Evolutionary conservation across 2,329 filamentous ascomycete species (phyloP), one percentile per base, ranked within the genome.

Genomic region (Arthrobotrys entomopaga): DNA sequence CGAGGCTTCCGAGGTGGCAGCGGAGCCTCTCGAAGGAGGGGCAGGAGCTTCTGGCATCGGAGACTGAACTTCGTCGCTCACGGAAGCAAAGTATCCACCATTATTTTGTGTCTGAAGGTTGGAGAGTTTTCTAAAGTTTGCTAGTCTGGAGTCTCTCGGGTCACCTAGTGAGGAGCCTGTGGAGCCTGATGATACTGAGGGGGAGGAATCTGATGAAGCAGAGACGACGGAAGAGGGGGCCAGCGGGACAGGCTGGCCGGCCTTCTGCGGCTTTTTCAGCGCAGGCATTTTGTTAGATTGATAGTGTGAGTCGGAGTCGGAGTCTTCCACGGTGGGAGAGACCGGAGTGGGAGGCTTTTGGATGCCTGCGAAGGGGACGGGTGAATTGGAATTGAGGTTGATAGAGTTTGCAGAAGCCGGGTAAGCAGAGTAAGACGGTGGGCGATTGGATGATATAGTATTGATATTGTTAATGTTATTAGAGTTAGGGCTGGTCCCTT

Each of bases 151-250:
- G 29, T 66, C 63, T 65, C 48, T 48, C 26, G 64, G 61, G 52
- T 13, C 42, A 34, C 65, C 69, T 22, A 73, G 49, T 6, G 69
- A 73, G 6, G 69, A 73, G 24, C 69, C 69, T 13, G 69, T 66
- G 4, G 69, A 73, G 1, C 69, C 69, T 43, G 69, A 73, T 2
- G 69, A 73, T 19, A 66, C 69, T 60, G 69, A 73, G 69, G 69
- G 69, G 43, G 69, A 73, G 48, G 69, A 73, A 16, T 60, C 61
- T 29, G 69, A 73, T 50, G 24, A 48, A 57, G 69, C 69, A 43
- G 69, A 73, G 50, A 73, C 69, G 57, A 73, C 69, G 43, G 69
- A 73, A 38, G 69, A 73, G 19, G 69, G 69, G 22, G 69, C 69
- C 61, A 73, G 61, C 8, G 69, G 69, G 49, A 66, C 69, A 50